These are phyloP conservation scores for Cladosporium sp. DNA, from an alignment of 2,329 filamentous ascomycete species.

Conservation along the genomic window DNA sequence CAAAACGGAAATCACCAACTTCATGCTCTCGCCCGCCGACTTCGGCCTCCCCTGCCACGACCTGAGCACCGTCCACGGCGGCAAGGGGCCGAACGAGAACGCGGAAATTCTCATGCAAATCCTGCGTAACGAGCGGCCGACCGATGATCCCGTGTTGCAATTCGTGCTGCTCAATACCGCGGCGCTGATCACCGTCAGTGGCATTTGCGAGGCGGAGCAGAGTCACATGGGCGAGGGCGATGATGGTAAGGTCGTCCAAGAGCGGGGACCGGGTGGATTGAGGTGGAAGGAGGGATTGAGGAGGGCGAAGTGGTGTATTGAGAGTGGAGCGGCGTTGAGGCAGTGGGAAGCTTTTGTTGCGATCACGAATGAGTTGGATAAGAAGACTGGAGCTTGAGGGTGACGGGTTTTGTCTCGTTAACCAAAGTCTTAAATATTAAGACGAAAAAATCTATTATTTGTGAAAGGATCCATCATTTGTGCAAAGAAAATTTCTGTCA, in stretches of 20 bases:
- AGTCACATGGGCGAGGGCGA: constrained; percentile 78
- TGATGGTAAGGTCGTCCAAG: constrained; percentile 73
- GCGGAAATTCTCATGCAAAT: constrained; percentile 77
- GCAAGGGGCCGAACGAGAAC: constrained; percentile 82
- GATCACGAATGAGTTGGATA: constrained; percentile 57
- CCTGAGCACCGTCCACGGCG: constrained; percentile 73
- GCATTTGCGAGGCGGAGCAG: constrained; percentile 77
- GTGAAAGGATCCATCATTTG: no score
- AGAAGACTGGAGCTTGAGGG: background rate
- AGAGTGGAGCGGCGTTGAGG: constrained; percentile 79
- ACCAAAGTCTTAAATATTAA: no score
- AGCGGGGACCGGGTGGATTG: constrained; percentile 78
- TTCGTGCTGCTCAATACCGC: constrained; percentile 96
- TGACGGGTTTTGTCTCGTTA: no score
- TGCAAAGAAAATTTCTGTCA: no score
- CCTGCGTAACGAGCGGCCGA: constrained; percentile 65
- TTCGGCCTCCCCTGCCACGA: constrained; percentile 78
- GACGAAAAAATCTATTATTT: no score
- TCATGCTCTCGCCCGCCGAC: constrained; percentile 75
- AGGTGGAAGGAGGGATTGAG: constrained; percentile 95
- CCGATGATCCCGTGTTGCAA: constrained; percentile 79
- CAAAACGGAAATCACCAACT: constrained; percentile 64
- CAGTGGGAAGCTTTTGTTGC: constrained; percentile 82
- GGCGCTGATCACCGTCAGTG: constrained; percentile 78
- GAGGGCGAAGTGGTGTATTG: constrained; percentile 80